Conservation (phyloP, 768 basidiomycete genomes). For the Suillus hirtellus region DNA sequence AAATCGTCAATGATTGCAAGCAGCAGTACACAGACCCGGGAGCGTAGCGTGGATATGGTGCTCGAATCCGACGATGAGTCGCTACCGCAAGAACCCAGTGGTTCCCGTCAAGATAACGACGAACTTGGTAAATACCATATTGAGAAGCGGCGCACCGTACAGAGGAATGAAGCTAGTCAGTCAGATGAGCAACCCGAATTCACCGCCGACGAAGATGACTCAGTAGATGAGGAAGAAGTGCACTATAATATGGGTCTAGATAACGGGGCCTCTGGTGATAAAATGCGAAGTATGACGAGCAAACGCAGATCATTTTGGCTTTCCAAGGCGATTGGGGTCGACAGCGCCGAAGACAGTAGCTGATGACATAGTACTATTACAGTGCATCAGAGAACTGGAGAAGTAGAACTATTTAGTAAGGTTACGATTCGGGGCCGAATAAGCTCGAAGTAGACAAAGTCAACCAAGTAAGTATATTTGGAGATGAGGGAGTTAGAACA, state of each 20-base stretch:
- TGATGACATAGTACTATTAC: slow-evolving; percentile 1
- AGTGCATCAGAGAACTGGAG: not conserved
- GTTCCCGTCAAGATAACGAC: slow-evolving; percentile 37
- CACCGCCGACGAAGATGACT: slow-evolving; percentile 27
- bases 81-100: not conserved
- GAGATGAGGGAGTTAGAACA: not conserved
- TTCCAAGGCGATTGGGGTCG: slow-evolving; percentile 47
- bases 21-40: not conserved
- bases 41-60: slow-evolving; percentile 33
- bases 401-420: not conserved
- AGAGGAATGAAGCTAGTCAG: slow-evolving; percentile 43
- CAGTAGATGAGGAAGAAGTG: slow-evolving; percentile 9
- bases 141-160: slow-evolving; percentile 46
- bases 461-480: not conserved
- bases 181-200: slow-evolving; percentile 18
- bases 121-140: slow-evolving; percentile 63
- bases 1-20: slow-evolving; percentile 10
- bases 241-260: slow-evolving; percentile 9
- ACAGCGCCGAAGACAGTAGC: slow-evolving; percentile 22
- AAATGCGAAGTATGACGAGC: slow-evolving; percentile 19
- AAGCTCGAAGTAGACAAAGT: slow-evolving; percentile 7
- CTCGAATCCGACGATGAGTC: slow-evolving; percentile 26
- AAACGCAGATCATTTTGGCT: slow-evolving; percentile 56
- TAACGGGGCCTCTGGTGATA: slow-evolving; percentile 27
- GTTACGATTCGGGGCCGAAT: not conserved